Percentiles rank a stretch among this genome's conserved stretches.
phyloP scores from a whole-genome alignment of 768 basidiomycete species.

The Tylopilus sp. region DNA sequence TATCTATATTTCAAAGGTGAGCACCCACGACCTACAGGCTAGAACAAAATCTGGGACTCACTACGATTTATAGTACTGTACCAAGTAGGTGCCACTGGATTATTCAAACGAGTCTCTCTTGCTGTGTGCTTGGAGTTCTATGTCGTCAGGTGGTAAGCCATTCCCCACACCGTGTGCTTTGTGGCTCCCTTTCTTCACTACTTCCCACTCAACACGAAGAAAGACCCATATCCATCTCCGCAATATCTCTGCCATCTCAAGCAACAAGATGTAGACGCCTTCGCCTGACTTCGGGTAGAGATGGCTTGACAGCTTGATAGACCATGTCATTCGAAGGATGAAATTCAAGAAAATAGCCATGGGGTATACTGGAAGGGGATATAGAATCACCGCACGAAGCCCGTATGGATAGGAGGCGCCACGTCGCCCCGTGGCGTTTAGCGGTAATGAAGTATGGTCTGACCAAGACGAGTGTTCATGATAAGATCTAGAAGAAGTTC shows the following conservation, averaged over 20 bases:
- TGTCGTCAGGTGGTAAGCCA: slow-evolving; percentile 5
- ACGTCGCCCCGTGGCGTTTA: slow-evolving; percentile 14
- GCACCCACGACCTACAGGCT: neutral
- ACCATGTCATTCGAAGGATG: slow-evolving; percentile 90
- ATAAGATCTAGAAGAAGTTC: slow-evolving; percentile 18
- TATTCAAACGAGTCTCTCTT: slow-evolving; percentile 20
- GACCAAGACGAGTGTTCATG: neutral
- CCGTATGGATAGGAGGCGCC: slow-evolving; percentile 54
- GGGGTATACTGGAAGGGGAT: slow-evolving; percentile 82
- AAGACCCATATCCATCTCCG: slow-evolving; percentile 99
- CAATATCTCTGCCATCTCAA: slow-evolving; percentile 86
- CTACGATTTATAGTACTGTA: slow-evolving; percentile 9
- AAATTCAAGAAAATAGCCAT: slow-evolving; percentile 80
- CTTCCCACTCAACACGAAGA: slow-evolving; percentile 95
- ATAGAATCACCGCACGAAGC: slow-evolving; percentile 71
- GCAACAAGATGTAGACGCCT: slow-evolving; percentile 78
- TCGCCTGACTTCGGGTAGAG: slow-evolving; percentile 78
- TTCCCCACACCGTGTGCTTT: slow-evolving; percentile 1
- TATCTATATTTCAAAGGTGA: slow-evolving; percentile 9
- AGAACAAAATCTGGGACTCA: slow-evolving; percentile 8
- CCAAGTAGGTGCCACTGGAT: slow-evolving; percentile 1
- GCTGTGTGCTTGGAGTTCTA: slow-evolving; percentile 12
- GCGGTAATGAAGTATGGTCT: slow-evolving; percentile 11
- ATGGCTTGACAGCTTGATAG: slow-evolving; percentile 84
- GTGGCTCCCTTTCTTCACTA: slow-evolving; percentile 53